Evolutionary conservation across 495 filamentous ascomycete species (phyloP), one percentile per base, ranked within the genome.

Genomic region (Clohesyomyces aquaticus): DNA sequence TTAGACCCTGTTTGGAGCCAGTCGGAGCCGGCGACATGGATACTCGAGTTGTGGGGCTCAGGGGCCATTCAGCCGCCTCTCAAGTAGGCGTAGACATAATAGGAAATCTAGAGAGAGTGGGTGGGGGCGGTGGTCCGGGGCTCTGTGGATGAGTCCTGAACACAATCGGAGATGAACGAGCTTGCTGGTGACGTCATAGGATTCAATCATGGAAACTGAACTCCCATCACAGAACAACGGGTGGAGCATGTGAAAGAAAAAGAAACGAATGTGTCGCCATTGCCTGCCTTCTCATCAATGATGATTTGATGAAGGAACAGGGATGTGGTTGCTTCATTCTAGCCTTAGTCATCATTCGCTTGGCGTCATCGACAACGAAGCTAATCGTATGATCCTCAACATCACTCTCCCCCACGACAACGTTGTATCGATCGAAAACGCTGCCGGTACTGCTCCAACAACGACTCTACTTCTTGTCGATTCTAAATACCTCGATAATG

Each of bases 401-500:
- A 18, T 47, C n/a, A 3, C 10, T 9, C 8, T 11, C 12, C 22
- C 18, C 12, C 18, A 52, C 23, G 18, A 6, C 32, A 6, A 6
- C 32, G 6, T 38, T 6, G 32, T 38, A 38, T 14, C 32, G 6
- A 6, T 38, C 32, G n/a, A n/a, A n/a, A n/a, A n/a, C n/a, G n/a
- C n/a, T n/a, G n/a, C n/a, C n/a, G n/a, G n/a, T n/a, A n/a, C n/a
- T n/a, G n/a, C n/a, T n/a, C n/a, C n/a, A n/a, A n/a, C n/a, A n/a
- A n/a, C n/a, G n/a, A n/a, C n/a, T n/a, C n/a, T n/a, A n/a, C 26
- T 29, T 14, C 23, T 3, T 46, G 2, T 22, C 38, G 1, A 43
- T 32, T n/a, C 32, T 10, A 41, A 22, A 6, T 29, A 21, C 56
- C 45, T 28, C 47, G 47, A 11, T 38, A 43, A 68, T 68, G 61